Conservation (phyloP, 306 rosid genomes). For the Quercus engelmannii region DNA sequence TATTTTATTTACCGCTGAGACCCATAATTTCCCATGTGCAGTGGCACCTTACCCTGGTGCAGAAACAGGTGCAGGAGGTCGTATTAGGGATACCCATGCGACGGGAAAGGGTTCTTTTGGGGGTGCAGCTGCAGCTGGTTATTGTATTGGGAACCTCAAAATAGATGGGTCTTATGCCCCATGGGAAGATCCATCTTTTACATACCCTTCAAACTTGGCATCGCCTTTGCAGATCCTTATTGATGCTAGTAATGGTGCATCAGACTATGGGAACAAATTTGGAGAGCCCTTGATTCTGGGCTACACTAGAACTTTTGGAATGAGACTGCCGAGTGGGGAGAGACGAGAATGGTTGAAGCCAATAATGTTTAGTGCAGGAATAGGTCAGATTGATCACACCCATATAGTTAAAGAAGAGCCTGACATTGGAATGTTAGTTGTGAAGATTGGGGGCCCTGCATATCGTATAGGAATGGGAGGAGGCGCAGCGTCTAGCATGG, state of each 20-base stretch:
- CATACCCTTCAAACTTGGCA: conserved; percentile 84
- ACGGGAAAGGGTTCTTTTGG: conserved; percentile 91
- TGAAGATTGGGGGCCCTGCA: conserved; percentile 96
- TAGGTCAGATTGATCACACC: conserved; percentile 81
- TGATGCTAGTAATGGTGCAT: conserved; percentile 89
- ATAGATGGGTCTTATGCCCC: conserved; percentile 68
- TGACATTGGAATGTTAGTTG: conserved; percentile 82
- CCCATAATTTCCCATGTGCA: conserved; percentile 95
- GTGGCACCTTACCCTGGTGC: conserved; percentile 98
- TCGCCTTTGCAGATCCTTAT: conserved; percentile 80
- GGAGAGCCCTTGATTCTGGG: conserved; percentile 99
- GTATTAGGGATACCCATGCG: conserved; percentile 93
- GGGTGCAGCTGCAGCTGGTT: conserved; percentile 92
- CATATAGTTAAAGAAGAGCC: conserved; percentile 86
- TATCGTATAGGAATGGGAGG: conserved; percentile 98
- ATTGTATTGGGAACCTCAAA: conserved; percentile 92
- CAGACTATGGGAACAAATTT: conserved; percentile 94
- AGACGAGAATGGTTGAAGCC: conserved; percentile 98
- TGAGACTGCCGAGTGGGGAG: conserved; percentile 90
- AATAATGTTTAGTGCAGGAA: conserved; percentile 91
- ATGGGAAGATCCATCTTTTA: conserved; percentile 86
- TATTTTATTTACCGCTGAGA: conserved; percentile 86
- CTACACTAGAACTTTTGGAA: conserved; percentile 88
- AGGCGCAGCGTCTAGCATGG: conserved; percentile 98
- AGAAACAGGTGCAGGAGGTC: conserved; percentile 95